Conservation (phyloP, 176 grass and related monocot species). For the Secale cereale region DNA sequence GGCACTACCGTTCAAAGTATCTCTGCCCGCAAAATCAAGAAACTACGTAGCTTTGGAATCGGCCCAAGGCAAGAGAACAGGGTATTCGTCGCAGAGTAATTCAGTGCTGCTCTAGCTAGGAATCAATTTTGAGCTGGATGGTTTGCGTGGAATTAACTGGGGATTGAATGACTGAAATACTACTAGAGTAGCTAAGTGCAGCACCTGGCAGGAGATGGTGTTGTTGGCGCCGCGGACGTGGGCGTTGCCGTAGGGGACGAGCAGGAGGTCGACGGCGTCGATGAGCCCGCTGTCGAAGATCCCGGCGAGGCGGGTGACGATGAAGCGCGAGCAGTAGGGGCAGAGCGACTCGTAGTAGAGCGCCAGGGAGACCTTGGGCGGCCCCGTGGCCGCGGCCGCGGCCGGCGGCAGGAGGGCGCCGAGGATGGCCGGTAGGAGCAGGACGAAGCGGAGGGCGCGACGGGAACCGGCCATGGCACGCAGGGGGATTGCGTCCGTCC, state of each 20-base stretch:
- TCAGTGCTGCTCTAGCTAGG: neutral
- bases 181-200: too few species aligned
- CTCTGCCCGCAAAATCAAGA: too few species aligned
- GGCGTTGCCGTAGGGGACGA: conserved; percentile 86
- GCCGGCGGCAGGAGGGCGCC: neutral
- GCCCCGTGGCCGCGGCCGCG: neutral
- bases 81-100: too few species aligned
- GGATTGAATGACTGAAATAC: too few species aligned
- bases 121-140: neutral
- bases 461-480: conserved; percentile 3
- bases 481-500: neutral
- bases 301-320: conserved; percentile 61
- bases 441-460: neutral
- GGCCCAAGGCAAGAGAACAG: too few species aligned
- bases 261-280: conserved; percentile 56
- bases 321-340: conserved; percentile 72
- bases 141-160: neutral
- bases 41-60: too few species aligned
- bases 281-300: conserved; percentile 68
- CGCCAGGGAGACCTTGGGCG: conserved; percentile 50
- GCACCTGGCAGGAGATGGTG: conserved; percentile 77
- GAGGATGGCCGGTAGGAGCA: neutral
- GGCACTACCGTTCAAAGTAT: neutral
- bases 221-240: conserved; percentile 42
- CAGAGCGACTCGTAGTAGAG: conserved; percentile 90